Base-by-base conservation (phyloP, 1,139 yeast species). In the Meyerozyma elateridarum region DNA sequence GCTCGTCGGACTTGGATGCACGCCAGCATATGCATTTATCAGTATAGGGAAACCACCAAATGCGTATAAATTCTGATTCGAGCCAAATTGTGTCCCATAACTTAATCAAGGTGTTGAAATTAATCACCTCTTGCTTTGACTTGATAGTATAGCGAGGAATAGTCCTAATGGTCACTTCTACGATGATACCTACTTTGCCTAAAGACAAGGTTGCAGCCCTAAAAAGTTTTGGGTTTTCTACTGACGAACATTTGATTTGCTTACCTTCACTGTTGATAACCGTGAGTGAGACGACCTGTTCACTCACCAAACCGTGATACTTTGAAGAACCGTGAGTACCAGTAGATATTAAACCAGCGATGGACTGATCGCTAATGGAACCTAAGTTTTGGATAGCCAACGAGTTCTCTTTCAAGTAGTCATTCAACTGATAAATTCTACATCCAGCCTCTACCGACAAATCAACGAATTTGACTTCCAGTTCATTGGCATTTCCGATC, bases 21-120 rank as follows among this genome's bases (percentile, higher is more conserved):
- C 94, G 76, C 96, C 97, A 91, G 32, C 88, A 64, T 21, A 88
- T 79, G 62, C 95, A 85, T 48, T 81, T 81, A 35, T 76, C 76
- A 15, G 93, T 72, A 55, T 91, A 91, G 1, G 98, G 98, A 57
- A 85, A 91, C 97, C 98, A 91, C 97, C 97, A 91, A 31, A 88
- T 76, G 42, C 97, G 74, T 28, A 87, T 81, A 49, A 79, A 91
- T 59, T 91, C 98, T n/a, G 89, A 73, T 33, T 85, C 79, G 6
- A 85, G 76, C 96, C 97, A 91, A 28, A 89, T 60, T 11, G 70
- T 65, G 37, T 78, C 79, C 88, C 93, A 78, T 48, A 73, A 61
- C 12, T 68, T 65, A 45, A 88, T 56, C 30, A 89, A 63, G 6
- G 87, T 74, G 20, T 80, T 82, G 51, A 89, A 87, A 22, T 78